phyloP scores from a whole-genome alignment of 441 rosid species.

The Adansonia grandidieri region DNA sequence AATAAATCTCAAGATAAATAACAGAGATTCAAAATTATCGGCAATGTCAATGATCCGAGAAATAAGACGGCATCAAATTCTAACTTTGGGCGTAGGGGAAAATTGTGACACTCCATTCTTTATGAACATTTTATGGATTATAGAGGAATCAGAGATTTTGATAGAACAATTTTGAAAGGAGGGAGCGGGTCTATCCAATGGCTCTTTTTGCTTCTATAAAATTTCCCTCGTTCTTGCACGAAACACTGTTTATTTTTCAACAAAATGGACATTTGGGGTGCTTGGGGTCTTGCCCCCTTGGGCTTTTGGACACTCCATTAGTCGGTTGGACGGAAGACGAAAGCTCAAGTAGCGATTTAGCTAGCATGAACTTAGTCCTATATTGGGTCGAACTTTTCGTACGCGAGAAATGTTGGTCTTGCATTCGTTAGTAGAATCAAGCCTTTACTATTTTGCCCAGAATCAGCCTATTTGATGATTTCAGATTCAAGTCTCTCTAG shows the following conservation, averaged over 20 bases:
- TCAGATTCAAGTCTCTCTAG: no score
- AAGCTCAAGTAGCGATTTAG: not conserved
- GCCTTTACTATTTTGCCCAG: no score
- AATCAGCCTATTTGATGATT: no score
- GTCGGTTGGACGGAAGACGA: not conserved
- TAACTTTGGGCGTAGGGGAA: conserved; percentile 33
- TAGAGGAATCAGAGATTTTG: not conserved
- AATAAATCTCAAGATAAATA: no score
- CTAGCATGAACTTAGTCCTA: not conserved
- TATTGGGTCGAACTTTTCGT: not conserved
- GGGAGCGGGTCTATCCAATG: not conserved
- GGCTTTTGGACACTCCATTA: not conserved
- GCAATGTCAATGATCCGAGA: not conserved
- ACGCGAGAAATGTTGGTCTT: not conserved
- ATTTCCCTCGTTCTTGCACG: not conserved
- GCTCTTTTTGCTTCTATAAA: not conserved
- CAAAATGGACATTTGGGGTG: not conserved
- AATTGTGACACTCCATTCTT: not conserved
- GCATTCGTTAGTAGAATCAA: no score
- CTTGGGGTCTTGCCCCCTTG: not conserved
- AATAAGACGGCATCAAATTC: not conserved
- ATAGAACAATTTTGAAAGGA: not conserved
- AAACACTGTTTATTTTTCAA: not conserved
- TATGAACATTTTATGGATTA: not conserved
- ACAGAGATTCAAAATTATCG: not conserved